Conservation (phyloP, 192 early-diverging fungal species). For the Podochytrium sp. region DNA sequence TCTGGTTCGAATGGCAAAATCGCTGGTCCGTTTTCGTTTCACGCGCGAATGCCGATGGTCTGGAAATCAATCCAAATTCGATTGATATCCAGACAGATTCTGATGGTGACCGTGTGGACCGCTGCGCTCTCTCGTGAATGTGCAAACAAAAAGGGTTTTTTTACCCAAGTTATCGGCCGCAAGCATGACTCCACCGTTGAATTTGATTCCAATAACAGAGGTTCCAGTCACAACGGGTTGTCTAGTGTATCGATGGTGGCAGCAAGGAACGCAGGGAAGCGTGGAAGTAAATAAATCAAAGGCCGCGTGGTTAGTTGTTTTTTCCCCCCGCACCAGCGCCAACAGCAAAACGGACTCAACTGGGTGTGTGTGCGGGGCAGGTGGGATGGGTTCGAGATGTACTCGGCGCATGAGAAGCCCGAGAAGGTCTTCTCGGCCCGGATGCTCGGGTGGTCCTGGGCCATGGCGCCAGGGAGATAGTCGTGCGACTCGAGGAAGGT, state of each 20-base stretch:
- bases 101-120: too few relatives aligned
- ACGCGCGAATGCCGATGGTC: background rate
- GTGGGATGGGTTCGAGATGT: conserved; percentile 20
- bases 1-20: too few relatives aligned
- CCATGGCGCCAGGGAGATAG: conserved; percentile 49
- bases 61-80: background rate
- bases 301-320: background rate
- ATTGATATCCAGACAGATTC: background rate
- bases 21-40: background rate
- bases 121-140: too few relatives aligned
- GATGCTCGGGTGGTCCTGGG: conserved; percentile 10
- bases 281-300: background rate
- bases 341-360: conserved; percentile 9
- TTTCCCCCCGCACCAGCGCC: too few relatives aligned
- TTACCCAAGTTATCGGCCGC: conserved; percentile 89
- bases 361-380: conserved; percentile 39
- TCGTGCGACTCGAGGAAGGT: conserved; percentile 56
- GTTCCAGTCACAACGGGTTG: conserved; percentile 91
- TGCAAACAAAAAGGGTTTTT: too few relatives aligned
- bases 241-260: conserved; percentile 32
- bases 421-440: background rate
- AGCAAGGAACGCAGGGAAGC: too few relatives aligned
- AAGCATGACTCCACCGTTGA: conserved; percentile 97
- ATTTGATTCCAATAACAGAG: conserved; percentile 91
- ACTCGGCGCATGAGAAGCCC: conserved; percentile 23